Conservation (phyloP, 2,329 filamentous ascomycete species). For the Coniochaeta sp. region DNA sequence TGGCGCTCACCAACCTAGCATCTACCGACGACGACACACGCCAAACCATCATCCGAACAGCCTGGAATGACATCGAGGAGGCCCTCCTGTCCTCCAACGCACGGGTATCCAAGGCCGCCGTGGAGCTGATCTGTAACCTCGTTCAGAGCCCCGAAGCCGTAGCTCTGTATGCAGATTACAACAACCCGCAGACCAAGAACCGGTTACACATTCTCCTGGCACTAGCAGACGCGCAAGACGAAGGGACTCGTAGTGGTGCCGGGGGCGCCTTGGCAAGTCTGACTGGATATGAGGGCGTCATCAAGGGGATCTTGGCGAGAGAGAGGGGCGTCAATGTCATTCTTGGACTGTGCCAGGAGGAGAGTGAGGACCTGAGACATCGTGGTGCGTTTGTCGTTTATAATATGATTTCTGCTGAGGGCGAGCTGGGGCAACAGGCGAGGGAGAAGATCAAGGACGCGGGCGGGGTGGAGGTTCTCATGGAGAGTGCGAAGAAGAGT, state of each 20-base stretch:
- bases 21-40: conserved; percentile 65
- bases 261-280: conserved; percentile 84
- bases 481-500: conserved; percentile 61
- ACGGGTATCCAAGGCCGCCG: conserved; percentile 72
- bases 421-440: conserved; percentile 55
- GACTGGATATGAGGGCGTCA: conserved; percentile 69
- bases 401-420: conserved; percentile 65
- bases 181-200: conserved; percentile 55
- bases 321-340: conserved; percentile 69
- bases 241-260: conserved; percentile 71
- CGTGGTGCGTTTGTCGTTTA: conserved; percentile 69
- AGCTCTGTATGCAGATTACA: conserved; percentile 61
- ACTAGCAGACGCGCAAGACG: conserved; percentile 78
- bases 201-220: conserved; percentile 80
- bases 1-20: conserved; percentile 90
- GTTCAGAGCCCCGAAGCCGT: conserved; percentile 63
- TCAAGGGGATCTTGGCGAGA: conserved; percentile 62
- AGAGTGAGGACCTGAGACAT: conserved; percentile 60
- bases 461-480: conserved; percentile 61
- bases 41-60: conserved; percentile 62
- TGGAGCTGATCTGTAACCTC: conserved; percentile 88
- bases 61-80: conserved; percentile 76
- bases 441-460: conserved; percentile 53
- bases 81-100: conserved; percentile 70
- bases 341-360: conserved; percentile 72